phyloP scores from a whole-genome alignment of 805 yeast species.

The Lipomyces spencermartinsiae region DNA sequence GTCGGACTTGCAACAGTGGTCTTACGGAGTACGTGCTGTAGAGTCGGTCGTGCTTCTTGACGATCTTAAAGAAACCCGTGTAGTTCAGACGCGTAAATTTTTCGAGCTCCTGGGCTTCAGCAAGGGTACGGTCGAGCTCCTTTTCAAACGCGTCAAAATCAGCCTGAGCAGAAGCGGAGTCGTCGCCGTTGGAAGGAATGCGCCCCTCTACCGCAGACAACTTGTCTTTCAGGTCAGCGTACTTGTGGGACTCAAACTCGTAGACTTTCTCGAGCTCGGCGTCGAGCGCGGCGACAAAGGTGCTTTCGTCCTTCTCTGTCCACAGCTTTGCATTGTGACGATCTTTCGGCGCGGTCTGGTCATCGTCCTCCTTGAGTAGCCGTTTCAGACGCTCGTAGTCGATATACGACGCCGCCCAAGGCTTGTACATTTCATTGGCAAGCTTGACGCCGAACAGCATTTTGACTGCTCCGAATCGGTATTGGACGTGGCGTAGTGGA shows the following conservation, averaged over 20 bases:
- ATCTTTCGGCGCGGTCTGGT: constrained; percentile 7
- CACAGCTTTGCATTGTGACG: constrained; percentile 58
- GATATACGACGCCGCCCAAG: constrained; percentile 93
- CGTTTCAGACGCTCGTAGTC: constrained; percentile 90
- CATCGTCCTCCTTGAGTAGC: constrained; percentile 62
- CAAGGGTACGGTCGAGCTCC: constrained; percentile 73
- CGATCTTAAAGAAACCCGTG: constrained; percentile 94
- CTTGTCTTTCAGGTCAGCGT: constrained; percentile 67
- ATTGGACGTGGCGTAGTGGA: background rate
- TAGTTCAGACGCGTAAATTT: constrained; percentile 89
- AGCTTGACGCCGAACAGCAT: constrained; percentile 91
- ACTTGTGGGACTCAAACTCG: constrained; percentile 78
- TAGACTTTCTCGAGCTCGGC: constrained; percentile 90
- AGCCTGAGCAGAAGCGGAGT: constrained; percentile 39
- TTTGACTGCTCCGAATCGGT: background rate
- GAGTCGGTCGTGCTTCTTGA: constrained; percentile 92
- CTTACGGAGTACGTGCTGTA: constrained; percentile 88
- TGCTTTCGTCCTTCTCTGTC: constrained; percentile 81
- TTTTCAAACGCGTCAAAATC: constrained; percentile 67
- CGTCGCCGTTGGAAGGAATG: constrained; percentile 25
- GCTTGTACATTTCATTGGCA: constrained; percentile 79
- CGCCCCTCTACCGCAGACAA: constrained; percentile 72
- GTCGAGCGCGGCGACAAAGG: constrained; percentile 76
- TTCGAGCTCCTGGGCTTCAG: constrained; percentile 82
- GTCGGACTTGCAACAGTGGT: constrained; percentile 85